Evolutionary conservation across 2,329 filamentous ascomycete species (phyloP).

Genomic region (Hortaea sp.): DNA sequence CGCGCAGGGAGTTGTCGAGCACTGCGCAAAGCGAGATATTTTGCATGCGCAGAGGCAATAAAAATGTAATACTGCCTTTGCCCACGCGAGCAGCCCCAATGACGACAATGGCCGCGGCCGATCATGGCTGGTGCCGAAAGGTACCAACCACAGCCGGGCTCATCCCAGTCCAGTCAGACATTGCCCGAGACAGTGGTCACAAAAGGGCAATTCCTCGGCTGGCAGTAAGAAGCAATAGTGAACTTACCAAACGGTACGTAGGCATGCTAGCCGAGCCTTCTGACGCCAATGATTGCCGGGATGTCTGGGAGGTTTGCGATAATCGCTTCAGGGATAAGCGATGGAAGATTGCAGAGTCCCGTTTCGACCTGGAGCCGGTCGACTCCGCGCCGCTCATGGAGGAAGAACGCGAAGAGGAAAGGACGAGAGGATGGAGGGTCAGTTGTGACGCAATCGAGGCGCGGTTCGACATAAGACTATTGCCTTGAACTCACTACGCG

Average conservation of each 20-base stretch:
- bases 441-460: not conserved
- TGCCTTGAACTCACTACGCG: too few species aligned
- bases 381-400: not conserved
- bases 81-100: not conserved
- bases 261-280: not conserved
- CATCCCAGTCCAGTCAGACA: not conserved
- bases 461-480: not conserved
- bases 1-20: not conserved
- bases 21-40: not conserved
- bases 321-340: constrained; percentile 1
- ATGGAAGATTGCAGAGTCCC: constrained; percentile 4
- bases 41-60: not conserved
- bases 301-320: not conserved
- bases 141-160: not conserved
- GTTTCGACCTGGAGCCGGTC: not conserved
- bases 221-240: too few species aligned
- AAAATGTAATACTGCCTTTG: not conserved
- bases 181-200: not conserved
- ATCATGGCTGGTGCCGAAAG: not conserved
- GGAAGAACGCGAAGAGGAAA: not conserved
- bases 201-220: too few species aligned
- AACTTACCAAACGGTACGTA: constrained; percentile 5
- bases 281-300: not conserved
- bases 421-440: not conserved
- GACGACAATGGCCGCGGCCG: not conserved